phyloP scores from a whole-genome alignment of 208 protist species.

The Leishmania tropica region DNA sequence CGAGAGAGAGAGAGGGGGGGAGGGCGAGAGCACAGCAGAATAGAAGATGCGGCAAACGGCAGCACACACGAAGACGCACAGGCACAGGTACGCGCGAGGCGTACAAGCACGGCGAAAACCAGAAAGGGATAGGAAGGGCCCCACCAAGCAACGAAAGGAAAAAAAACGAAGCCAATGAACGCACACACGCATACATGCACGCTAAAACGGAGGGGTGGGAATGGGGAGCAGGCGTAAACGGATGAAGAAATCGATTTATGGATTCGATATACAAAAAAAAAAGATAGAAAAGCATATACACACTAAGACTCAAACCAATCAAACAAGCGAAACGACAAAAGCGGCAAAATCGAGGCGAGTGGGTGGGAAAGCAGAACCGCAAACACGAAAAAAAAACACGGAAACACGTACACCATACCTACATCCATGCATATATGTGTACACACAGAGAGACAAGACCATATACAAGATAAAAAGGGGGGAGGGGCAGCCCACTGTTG shows the following conservation, averaged over 20 bases:
- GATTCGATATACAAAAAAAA: conserved; percentile 1
- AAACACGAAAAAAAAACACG: too few species aligned
- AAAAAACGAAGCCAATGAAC: not conserved
- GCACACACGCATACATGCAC: not conserved
- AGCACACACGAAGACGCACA: not conserved
- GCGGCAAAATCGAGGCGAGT: not conserved
- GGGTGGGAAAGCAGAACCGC: not conserved
- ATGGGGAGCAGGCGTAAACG: not conserved
- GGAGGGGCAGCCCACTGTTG: not conserved
- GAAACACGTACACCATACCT: not conserved
- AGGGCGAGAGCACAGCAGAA: not conserved
- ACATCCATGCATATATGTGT: too few species aligned
- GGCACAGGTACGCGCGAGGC: not conserved
- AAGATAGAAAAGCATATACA: not conserved
- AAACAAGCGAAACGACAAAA: not conserved
- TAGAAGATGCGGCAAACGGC: not conserved
- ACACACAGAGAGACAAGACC: not conserved
- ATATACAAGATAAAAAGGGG: not conserved
- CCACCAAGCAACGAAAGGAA: not conserved
- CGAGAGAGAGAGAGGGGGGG: not conserved
- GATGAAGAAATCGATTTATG: not conserved
- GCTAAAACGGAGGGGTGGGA: not conserved
- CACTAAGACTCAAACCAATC: not conserved
- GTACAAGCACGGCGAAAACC: not conserved
- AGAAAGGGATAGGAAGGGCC: not conserved